Conservation (phyloP, 257 asterid species). For the Agastache rugosa region DNA sequence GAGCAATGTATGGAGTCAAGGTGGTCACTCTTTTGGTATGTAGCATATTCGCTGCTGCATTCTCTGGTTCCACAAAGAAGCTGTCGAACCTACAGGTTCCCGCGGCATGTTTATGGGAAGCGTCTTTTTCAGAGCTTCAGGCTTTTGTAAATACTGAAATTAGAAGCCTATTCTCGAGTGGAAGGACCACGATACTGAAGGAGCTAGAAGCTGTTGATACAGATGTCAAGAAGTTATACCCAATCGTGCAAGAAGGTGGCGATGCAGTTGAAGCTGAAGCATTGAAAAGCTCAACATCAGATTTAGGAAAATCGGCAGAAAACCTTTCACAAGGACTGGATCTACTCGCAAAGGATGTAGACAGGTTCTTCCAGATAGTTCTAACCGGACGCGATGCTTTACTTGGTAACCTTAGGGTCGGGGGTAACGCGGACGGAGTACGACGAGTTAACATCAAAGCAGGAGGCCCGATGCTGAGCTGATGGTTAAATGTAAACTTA, state of each 20-base stretch:
- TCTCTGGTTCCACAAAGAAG: slow-evolving; percentile 73
- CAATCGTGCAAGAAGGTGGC: slow-evolving; percentile 59
- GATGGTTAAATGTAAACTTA: slow-evolving; percentile 32
- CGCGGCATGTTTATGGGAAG: slow-evolving; percentile 64
- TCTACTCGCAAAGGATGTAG: slow-evolving; percentile 71
- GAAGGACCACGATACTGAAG: slow-evolving; percentile 56
- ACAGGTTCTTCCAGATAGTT: slow-evolving; percentile 73
- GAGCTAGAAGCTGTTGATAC: slow-evolving; percentile 75
- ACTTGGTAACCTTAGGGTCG: slow-evolving; percentile 75
- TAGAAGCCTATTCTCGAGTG: slow-evolving; percentile 46
- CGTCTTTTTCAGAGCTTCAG: slow-evolving; percentile 59
- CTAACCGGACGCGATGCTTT: slow-evolving; percentile 75
- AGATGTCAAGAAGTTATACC: slow-evolving; percentile 64
- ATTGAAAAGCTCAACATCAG: slow-evolving; percentile 42
- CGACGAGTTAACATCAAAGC: slow-evolving; percentile 40
- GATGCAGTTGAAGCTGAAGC: slow-evolving; percentile 45
- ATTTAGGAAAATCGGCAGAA: slow-evolving; percentile 52
- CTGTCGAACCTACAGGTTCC: slow-evolving; percentile 57
- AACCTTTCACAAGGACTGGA: slow-evolving; percentile 65
- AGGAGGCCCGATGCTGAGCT: slow-evolving; percentile 44
- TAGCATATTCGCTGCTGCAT: slow-evolving; percentile 67
- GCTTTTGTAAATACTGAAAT: slow-evolving; percentile 61
- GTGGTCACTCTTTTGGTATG: slow-evolving; percentile 69
- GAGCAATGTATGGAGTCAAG: slow-evolving; percentile 82
- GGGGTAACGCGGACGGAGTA: slow-evolving; percentile 40